A percentile compares a stretch with the other conserved stretches of the same genome.
phyloP scores from a whole-genome alignment of 2,329 filamentous ascomycete genomes.

The Penicillium sp. region DNA sequence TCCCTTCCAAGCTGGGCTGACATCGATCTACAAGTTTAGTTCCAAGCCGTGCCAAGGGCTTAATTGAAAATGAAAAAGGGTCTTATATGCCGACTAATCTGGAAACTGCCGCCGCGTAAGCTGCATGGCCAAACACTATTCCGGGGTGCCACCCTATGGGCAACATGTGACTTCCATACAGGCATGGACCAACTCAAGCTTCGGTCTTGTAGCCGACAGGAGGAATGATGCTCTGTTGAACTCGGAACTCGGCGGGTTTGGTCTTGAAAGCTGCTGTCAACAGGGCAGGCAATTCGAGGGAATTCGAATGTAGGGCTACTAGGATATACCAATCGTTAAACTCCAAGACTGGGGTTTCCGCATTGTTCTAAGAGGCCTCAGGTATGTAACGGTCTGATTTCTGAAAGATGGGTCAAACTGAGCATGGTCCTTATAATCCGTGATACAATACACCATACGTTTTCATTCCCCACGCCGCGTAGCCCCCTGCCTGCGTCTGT shows the following conservation, averaged over 20 bases:
- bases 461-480: neutral
- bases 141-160: slow-evolving; percentile 45
- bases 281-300: neutral
- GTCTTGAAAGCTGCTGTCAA: neutral
- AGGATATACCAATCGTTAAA: neutral
- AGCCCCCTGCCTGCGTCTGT: neutral
- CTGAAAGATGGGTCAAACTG: neutral
- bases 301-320: neutral
- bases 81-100: slow-evolving; percentile 31
- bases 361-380: neutral
- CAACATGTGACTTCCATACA: slow-evolving; percentile 43
- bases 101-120: slow-evolving; percentile 32
- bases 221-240: slow-evolving; percentile 28
- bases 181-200: slow-evolving; percentile 39
- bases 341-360: too few relatives aligned
- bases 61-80: slow-evolving; percentile 29
- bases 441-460: neutral
- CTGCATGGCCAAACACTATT: slow-evolving; percentile 41
- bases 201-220: slow-evolving; percentile 40
- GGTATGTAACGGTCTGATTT: neutral
- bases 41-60: slow-evolving; percentile 44
- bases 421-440: neutral
- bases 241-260: too few relatives aligned
- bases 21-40: slow-evolving; percentile 45
- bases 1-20: slow-evolving; percentile 46